phyloP scores from a whole-genome alignment of 495 filamentous ascomycete species.

The Penicillium egyptiacum region DNA sequence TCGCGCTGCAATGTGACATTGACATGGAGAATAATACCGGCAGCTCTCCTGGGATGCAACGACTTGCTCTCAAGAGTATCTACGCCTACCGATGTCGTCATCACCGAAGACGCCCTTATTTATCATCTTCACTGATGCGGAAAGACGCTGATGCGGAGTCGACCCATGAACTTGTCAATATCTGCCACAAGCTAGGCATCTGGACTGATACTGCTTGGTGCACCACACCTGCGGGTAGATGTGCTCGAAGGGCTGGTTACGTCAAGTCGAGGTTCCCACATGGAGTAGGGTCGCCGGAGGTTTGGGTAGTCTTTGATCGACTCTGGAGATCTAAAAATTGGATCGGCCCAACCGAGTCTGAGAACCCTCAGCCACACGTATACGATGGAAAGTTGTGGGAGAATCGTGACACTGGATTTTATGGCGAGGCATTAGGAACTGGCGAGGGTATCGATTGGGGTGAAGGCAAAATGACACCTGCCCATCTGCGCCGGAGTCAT shows the following conservation, averaged over 20 bases:
- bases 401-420: constrained; percentile 53
- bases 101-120: constrained; percentile 58
- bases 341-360: constrained; percentile 46
- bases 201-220: constrained; percentile 68
- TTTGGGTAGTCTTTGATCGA: constrained; percentile 65
- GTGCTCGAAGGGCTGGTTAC: constrained; percentile 58
- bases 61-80: constrained; percentile 57
- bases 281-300: constrained; percentile 53
- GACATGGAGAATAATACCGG: constrained; percentile 40
- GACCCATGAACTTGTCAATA: constrained; percentile 61
- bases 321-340: constrained; percentile 62
- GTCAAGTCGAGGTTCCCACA: constrained; percentile 53
- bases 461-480: constrained; percentile 56
- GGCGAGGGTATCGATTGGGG: constrained; percentile 39
- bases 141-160: constrained; percentile 62
- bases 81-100: constrained; percentile 63
- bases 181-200: constrained; percentile 59
- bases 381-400: constrained; percentile 58
- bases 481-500: constrained; percentile 57
- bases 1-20: constrained; percentile 46
- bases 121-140: constrained; percentile 53
- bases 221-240: constrained; percentile 58
- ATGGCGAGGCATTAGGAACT: constrained; percentile 57
- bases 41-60: constrained; percentile 34
- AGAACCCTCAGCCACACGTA: constrained; percentile 15